These are phyloP conservation scores for Aquilaria sinensis DNA, from an alignment of 345 rosid genomes.

Conservation along the genomic window DNA sequence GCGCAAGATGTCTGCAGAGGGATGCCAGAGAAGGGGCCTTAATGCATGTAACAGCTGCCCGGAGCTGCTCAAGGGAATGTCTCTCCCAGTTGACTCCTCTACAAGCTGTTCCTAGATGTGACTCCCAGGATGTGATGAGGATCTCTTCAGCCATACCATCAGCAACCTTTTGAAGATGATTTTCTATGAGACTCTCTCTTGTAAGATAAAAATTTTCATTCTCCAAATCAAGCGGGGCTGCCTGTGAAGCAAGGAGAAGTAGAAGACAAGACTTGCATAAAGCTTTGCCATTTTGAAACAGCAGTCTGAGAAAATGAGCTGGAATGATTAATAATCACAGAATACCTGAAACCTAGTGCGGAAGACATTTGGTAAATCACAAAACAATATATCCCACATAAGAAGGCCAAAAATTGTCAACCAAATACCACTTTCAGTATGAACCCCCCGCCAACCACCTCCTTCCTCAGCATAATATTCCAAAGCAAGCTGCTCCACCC, in stretches of 20 bases:
- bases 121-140: constrained; percentile 71
- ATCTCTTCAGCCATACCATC: constrained; percentile 87
- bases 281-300: background rate
- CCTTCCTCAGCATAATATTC: constrained; percentile 82
- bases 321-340: background rate
- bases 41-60: constrained; percentile 77
- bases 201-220: constrained; percentile 56
- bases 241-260: constrained; percentile 35
- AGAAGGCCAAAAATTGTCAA: constrained; percentile 83
- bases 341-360: constrained; percentile 75
- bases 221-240: constrained; percentile 81
- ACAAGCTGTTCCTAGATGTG: constrained; percentile 59
- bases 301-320: background rate
- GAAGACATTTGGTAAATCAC: constrained; percentile 72
- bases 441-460: constrained; percentile 84
- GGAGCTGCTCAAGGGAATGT: constrained; percentile 62
- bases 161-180: constrained; percentile 45
- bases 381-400: constrained; percentile 84
- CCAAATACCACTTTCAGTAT: constrained; percentile 92
- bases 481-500: constrained; percentile 93
- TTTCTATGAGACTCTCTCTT: constrained; percentile 50
- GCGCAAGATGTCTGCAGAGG: constrained; percentile 61
- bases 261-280: background rate
- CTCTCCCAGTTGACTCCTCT: constrained; percentile 77
- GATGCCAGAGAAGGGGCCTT: constrained; percentile 75